Evolutionary conservation across 305 asterid species (phyloP).

Genomic region (Solanum hybrid): DNA sequence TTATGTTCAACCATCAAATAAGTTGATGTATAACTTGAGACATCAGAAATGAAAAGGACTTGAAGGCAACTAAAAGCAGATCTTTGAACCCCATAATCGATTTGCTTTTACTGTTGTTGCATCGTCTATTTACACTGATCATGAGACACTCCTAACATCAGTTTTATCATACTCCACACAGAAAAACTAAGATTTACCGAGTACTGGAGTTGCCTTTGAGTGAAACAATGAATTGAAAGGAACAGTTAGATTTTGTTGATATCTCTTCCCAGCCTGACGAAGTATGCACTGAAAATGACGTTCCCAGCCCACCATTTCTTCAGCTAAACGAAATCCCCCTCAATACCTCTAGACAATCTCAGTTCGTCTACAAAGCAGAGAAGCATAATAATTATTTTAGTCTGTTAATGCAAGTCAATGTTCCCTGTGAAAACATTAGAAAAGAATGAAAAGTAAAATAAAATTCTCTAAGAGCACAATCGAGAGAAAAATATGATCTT

Average conservation of each 20-base stretch:
- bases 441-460: neutral
- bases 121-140: neutral
- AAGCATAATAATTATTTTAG: neutral
- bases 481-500: neutral
- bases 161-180: neutral
- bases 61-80: neutral
- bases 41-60: neutral
- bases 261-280: slow-evolving; percentile 53
- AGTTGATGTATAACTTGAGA: neutral
- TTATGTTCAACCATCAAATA: slow-evolving; percentile 8
- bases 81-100: neutral
- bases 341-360: neutral
- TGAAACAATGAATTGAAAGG: slow-evolving; percentile 34
- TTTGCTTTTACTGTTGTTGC: neutral
- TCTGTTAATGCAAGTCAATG: neutral
- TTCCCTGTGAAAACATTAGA: neutral
- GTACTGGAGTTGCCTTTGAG: slow-evolving; percentile 40
- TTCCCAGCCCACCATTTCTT: slow-evolving; percentile 63
- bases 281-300: slow-evolving; percentile 49
- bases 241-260: slow-evolving; percentile 29
- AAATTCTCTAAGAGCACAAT: neutral
- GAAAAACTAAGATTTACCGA: slow-evolving; percentile 33
- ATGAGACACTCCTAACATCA: neutral
- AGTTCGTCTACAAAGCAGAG: neutral
- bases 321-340: neutral